Evolutionary conservation across 2,329 filamentous ascomycete species (phyloP).

Genomic region (Aureobasidium sp.): DNA sequence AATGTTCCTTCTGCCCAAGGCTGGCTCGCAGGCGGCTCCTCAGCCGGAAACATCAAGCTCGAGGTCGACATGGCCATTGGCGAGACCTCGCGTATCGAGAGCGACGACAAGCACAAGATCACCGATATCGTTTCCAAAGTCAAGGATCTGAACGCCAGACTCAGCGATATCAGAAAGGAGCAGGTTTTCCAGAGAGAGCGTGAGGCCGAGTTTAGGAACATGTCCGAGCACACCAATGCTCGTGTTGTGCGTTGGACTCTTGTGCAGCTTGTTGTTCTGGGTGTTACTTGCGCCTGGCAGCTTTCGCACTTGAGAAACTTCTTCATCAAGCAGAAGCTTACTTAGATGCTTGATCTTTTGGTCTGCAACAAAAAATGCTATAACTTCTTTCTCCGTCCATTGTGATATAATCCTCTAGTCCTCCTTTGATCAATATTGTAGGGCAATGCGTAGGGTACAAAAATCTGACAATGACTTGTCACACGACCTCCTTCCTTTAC

Average conservation of each 20-base stretch:
- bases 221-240: conserved; percentile 86
- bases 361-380: not conserved
- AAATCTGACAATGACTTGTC: not conserved
- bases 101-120: conserved; percentile 87
- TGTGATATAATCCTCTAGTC: too few relatives aligned
- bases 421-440: too few relatives aligned
- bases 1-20: conserved; percentile 61
- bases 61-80: conserved; percentile 88
- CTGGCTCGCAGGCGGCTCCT: conserved; percentile 61
- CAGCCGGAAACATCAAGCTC: conserved; percentile 73
- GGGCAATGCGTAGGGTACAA: too few relatives aligned
- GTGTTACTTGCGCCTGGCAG: conserved; percentile 91
- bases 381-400: not conserved
- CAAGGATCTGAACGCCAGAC: conserved; percentile 76
- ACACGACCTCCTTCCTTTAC: not conserved
- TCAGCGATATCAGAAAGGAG: conserved; percentile 85
- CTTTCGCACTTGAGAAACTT: conserved; percentile 90
- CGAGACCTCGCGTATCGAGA: conserved; percentile 89
- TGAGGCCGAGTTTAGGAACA: conserved; percentile 95
- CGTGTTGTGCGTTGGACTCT: conserved; percentile 91
- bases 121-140: conserved; percentile 82
- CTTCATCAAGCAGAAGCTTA: conserved; percentile 99
- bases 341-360: conserved; percentile 43
- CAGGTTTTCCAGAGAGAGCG: conserved; percentile 97
- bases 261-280: conserved; percentile 78